Evolutionary conservation across 2,329 filamentous ascomycete species (phyloP).

Genomic region (Aspergillus sergii): DNA sequence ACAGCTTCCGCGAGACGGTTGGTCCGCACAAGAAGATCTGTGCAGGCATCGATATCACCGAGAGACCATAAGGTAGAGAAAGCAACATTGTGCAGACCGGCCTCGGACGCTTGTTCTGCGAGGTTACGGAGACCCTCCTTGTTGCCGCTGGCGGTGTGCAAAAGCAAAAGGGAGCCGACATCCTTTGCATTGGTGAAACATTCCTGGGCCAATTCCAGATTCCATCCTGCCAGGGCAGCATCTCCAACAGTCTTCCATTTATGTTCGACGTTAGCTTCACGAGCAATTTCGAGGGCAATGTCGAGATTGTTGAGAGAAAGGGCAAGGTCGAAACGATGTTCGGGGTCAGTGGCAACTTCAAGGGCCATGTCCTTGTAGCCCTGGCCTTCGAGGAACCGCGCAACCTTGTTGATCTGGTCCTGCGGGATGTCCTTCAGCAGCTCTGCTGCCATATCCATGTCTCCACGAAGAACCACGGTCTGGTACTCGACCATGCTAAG

Average conservation of each 20-base stretch:
- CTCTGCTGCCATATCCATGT: slow-evolving; percentile 88
- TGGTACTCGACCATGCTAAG: slow-evolving; percentile 95
- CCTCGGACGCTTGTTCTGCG: slow-evolving; percentile 72
- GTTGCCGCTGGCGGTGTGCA: slow-evolving; percentile 86
- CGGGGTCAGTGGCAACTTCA: slow-evolving; percentile 89
- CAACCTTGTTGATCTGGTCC: slow-evolving; percentile 98
- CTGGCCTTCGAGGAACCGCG: slow-evolving; percentile 94
- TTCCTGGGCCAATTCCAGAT: slow-evolving; percentile 83
- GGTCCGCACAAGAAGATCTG: slow-evolving; percentile 77
- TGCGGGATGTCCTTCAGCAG: slow-evolving; percentile 79
- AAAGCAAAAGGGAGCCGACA: slow-evolving; percentile 80
- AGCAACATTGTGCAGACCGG: slow-evolving; percentile 85
- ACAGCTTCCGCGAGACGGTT: slow-evolving; percentile 82
- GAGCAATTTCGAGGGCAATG: slow-evolving; percentile 81
- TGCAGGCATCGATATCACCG: slow-evolving; percentile 78
- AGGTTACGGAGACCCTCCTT: slow-evolving; percentile 72
- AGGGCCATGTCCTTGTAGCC: slow-evolving; percentile 95
- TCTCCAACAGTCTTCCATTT: slow-evolving; percentile 99
- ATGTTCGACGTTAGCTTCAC: slow-evolving; percentile 83
- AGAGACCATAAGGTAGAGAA: slow-evolving; percentile 90
- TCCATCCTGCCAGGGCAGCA: slow-evolving; percentile 82
- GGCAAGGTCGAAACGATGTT: slow-evolving; percentile 95
- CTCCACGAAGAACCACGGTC: slow-evolving; percentile 88
- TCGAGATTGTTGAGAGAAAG: slow-evolving; percentile 80
- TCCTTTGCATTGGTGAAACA: slow-evolving; percentile 93